phyloP scores from a whole-genome alignment of 345 rosid genomes.

The Heritiera littoralis region DNA sequence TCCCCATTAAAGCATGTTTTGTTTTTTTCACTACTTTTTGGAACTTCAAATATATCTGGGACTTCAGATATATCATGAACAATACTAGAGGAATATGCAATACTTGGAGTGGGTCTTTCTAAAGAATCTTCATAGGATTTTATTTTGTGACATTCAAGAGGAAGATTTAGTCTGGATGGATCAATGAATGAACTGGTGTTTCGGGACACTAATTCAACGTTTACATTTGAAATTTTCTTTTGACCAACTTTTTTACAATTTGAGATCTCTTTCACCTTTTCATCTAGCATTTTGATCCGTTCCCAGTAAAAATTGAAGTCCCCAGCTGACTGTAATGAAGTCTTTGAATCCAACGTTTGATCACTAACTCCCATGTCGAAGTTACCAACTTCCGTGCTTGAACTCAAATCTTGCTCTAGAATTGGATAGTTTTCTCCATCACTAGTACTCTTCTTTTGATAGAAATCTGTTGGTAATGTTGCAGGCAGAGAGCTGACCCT shows the following conservation, averaged over 20 bases:
- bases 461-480: conserved; percentile 26
- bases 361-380: conserved; percentile 31
- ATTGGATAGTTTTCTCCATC: conserved; percentile 21
- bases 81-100: conserved; percentile 33
- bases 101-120: conserved; percentile 22
- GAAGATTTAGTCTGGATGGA: conserved; percentile 30
- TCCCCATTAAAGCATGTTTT: conserved; percentile 14
- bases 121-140: conserved; percentile 25
- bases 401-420: conserved; percentile 10
- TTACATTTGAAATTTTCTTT: conserved; percentile 32
- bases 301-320: conserved; percentile 57
- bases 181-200: conserved; percentile 30
- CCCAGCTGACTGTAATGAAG: conserved; percentile 24
- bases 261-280: conserved; percentile 46
- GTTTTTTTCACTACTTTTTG: conserved; percentile 31
- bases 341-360: conserved; percentile 36
- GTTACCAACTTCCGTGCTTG: conserved; percentile 25
- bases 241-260: conserved; percentile 36
- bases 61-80: conserved; percentile 75
- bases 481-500: conserved; percentile 46
- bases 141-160: conserved; percentile 33
- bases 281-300: conserved; percentile 57
- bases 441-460: conserved; percentile 21
- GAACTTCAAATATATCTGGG: conserved; percentile 45
- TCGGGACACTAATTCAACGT: conserved; percentile 39